A percentile compares a stretch with the other conserved stretches of the same genome.
Evolutionary conservation across 208 protist genomes (phyloP).

Genomic region (Zelonia costaricensis): DNA sequence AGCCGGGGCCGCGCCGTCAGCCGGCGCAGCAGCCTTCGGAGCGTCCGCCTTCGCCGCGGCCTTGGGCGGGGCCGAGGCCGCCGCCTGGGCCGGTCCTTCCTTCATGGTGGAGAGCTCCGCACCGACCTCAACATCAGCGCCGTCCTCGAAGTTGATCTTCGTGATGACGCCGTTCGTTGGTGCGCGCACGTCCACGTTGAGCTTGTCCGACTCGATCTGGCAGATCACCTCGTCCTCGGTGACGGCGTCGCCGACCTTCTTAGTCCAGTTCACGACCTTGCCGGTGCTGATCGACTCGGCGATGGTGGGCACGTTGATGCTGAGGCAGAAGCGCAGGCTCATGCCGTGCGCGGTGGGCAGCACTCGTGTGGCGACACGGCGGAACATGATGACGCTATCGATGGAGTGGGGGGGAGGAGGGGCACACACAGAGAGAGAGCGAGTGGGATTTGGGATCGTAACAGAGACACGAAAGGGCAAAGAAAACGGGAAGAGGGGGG

Average conservation of each 20-base stretch:
- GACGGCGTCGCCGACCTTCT: constrained; percentile 96
- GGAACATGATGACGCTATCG: constrained; percentile 51
- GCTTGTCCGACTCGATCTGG: constrained; percentile 99
- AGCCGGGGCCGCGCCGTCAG: constrained; percentile 20
- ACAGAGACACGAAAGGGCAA: background rate
- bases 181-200: constrained; percentile 95
- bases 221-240: constrained; percentile 96
- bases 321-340: constrained; percentile 83
- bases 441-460: constrained; percentile 8
- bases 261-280: constrained; percentile 95
- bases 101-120: constrained; percentile 89
- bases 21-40: constrained; percentile 7
- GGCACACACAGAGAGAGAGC: constrained; percentile 16
- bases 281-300: constrained; percentile 98
- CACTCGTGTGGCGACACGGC: constrained; percentile 47
- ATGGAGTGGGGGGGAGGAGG: constrained; percentile 4
- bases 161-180: constrained; percentile 92
- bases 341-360: constrained; percentile 40
- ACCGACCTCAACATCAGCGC: constrained; percentile 92
- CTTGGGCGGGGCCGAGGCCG: constrained; percentile 11
- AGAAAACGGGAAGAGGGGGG: background rate
- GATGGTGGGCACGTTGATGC: constrained; percentile 95
- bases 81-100: constrained; percentile 46
- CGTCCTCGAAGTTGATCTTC: constrained; percentile 88
- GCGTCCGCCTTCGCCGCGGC: constrained; percentile 36